Evolutionary conservation across 2,329 filamentous ascomycete genomes (phyloP).

Genomic region (Botrytis tulipae): DNA sequence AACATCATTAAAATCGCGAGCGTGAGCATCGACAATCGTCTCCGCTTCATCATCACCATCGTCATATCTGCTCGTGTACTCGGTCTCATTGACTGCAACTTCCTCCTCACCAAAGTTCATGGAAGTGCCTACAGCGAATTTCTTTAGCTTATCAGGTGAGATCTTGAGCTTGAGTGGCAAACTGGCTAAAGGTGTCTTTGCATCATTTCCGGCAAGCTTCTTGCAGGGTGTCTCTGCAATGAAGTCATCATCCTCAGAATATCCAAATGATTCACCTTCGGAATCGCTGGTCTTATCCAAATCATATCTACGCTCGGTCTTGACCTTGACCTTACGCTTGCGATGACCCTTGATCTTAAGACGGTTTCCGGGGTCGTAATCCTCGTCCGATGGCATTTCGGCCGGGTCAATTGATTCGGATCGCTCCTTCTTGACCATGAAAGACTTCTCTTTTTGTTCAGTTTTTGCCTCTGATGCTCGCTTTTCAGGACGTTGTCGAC

Average conservation of each 20-base stretch:
- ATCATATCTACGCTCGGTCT: not conserved
- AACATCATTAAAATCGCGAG: not conserved
- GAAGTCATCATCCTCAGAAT: not conserved
- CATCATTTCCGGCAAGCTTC: not conserved
- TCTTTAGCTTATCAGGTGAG: not conserved
- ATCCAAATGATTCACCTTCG: not conserved
- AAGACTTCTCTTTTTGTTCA: not conserved
- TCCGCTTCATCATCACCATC: not conserved
- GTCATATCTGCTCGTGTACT: not conserved
- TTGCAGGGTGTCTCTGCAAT: constrained; percentile 12
- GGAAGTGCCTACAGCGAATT: not conserved
- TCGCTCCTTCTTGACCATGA: constrained; percentile 9
- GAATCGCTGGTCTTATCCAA: not conserved
- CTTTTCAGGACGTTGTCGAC: not conserved
- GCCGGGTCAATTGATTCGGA: constrained; percentile 9
- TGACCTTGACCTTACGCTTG: constrained; percentile 14
- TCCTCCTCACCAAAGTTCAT: not conserved
- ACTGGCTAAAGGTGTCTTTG: not conserved
- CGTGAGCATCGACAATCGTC: not conserved
- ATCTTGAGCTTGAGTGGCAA: not conserved
- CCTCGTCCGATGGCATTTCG: constrained; percentile 22
- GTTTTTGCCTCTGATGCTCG: not conserved
- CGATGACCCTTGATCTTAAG: constrained; percentile 14
- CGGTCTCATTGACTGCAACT: not conserved
- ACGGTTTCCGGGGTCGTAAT: constrained; percentile 18